These are phyloP conservation scores for Amaranthus cruentus DNA, from an alignment of 148 eudicot species.

Conservation along the genomic window DNA sequence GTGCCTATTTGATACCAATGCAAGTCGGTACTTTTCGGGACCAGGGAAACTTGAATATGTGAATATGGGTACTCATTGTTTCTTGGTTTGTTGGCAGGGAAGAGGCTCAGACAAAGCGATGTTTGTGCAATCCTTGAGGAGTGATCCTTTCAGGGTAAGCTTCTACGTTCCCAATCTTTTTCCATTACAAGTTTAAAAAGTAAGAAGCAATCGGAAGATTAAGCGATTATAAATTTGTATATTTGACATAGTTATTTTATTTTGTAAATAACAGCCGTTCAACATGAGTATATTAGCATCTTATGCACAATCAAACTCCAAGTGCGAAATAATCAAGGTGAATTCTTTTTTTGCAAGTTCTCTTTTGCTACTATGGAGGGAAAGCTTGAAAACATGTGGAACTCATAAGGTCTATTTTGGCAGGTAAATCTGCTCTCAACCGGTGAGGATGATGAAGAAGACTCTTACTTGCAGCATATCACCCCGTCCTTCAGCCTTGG, in stretches of 20 bases:
- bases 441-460: conserved; percentile 34
- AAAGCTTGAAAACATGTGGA: not conserved
- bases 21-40: not conserved
- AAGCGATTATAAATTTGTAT: not conserved
- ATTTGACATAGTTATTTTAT: conserved; percentile 13
- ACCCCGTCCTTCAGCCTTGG: conserved; percentile 48
- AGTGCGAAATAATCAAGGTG: conserved; percentile 75
- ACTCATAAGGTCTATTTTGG: conserved; percentile 14
- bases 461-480: conserved; percentile 28
- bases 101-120: conserved; percentile 64
- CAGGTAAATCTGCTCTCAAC: conserved; percentile 80
- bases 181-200: not conserved
- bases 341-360: not conserved
- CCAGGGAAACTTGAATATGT: not conserved
- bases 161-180: conserved; percentile 2
- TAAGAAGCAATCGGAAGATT: not conserved
- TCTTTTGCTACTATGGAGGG: not conserved
- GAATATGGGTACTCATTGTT: not conserved
- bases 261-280: conserved; percentile 45
- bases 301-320: conserved; percentile 50
- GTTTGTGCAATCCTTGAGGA: conserved; percentile 91
- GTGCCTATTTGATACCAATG: too few relatives aligned
- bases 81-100: conserved; percentile 44
- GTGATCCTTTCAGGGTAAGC: conserved; percentile 87
- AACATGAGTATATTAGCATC: conserved; percentile 72